phyloP scores from a whole-genome alignment of 306 rosid genomes.

The Vicia sativa region DNA sequence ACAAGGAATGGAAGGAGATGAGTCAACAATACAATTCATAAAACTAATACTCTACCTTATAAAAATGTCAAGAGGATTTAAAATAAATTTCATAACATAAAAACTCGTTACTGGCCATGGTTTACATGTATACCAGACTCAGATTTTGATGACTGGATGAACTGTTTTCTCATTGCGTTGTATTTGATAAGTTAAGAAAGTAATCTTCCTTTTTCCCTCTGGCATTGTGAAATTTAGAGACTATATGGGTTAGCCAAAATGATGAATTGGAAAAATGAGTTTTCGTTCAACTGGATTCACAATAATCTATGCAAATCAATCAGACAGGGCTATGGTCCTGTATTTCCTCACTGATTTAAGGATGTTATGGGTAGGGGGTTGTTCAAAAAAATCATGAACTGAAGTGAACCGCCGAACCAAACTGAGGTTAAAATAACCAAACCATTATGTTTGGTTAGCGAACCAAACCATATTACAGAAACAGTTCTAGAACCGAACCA shows the following conservation, averaged over 20 bases:
- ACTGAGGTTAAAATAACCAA: too few species aligned
- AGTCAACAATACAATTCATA: background rate
- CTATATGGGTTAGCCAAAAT: background rate
- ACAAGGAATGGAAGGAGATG: background rate
- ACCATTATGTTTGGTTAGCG: too few species aligned
- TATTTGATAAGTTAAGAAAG: background rate
- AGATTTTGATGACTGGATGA: background rate
- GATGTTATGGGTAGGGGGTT: background rate
- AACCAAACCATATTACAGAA: too few species aligned
- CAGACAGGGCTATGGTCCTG: background rate
- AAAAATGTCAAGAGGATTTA: background rate
- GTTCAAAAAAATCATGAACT: too few species aligned
- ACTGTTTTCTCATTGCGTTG: background rate
- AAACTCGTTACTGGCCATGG: background rate
- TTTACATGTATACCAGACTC: background rate
- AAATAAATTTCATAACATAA: background rate
- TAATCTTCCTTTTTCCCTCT: background rate
- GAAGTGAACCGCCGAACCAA: too few species aligned
- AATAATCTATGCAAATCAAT: background rate
- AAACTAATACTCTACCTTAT: background rate
- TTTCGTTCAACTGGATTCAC: background rate
- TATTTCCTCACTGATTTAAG: slow-evolving; percentile 2
- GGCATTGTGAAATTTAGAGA: background rate
- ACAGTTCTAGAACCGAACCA: too few species aligned
- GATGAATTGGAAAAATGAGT: background rate